Evolutionary conservation across 306 rosid species (phyloP), one percentile per base, ranked within the genome.

Genomic region (Cicer cuneatum): DNA sequence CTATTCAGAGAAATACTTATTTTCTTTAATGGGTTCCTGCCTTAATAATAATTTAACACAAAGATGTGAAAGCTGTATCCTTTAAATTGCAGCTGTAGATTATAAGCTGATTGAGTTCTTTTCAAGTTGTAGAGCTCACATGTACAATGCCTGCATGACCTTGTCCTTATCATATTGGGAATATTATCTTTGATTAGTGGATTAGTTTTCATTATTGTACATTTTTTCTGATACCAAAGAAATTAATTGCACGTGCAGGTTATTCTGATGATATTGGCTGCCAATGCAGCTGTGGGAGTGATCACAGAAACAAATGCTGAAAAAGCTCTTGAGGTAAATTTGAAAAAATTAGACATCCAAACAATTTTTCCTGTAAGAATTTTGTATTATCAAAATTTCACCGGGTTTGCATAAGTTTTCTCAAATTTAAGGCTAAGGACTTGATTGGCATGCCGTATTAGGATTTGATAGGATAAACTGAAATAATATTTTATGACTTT

Each of bases 251-350:
- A 16, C 62, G 67, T 61, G 42, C 88, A 93, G 98, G 98, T 94
- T 85, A 94, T 94, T 70, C 86, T 94, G 70, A 80, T 89, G 90
- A 94, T 94, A 86, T 82, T 94, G 87, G 97, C 96, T 56, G 99
- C 97, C 65, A 94, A 94, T 76, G 99, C 99, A 13, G 87, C 96
- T 8, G 99, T 94, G 38, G 99, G 99, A 57, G 99, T 94, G 81
- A 90, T 91, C 73, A 91, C 97, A 62, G 99, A 94, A 87, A 86
- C 95, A 73, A 94, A 94, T 58, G 99, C 99, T 62, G 99, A 94
- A 87, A 94, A 92, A 66, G 96, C 99, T 76, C 97, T 94, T 13
- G 95, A 87, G 94, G 98, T 92, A 88, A 68, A 66, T 84, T 66
- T 80, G 46, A 53, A 68, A 71, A 21, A 61, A 71, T 67, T 81